Evolutionary conservation across 2,329 filamentous ascomycete species (phyloP).

Genomic region (Phaeosphaeria sp.): DNA sequence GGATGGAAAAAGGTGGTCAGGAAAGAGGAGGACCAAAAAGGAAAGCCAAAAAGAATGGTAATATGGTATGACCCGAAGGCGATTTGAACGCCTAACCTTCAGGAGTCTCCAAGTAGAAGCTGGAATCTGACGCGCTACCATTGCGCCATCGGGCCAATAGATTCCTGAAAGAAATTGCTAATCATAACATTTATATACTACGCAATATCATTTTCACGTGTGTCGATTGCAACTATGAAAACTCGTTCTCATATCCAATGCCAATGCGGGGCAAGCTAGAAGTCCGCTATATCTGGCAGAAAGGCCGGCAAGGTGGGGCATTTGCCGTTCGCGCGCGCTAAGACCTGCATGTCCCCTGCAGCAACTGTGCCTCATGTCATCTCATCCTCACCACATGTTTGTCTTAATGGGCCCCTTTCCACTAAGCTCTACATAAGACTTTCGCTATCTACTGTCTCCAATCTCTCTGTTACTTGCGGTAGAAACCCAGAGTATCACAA

Average conservation of each 20-base stretch:
- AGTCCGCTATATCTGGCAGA: not conserved
- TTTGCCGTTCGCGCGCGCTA: not conserved
- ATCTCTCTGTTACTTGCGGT: not conserved
- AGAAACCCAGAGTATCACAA: not conserved
- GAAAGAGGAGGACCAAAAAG: no score
- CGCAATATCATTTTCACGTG: not conserved
- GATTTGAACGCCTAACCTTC: conserved; percentile 19
- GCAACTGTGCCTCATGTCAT: not conserved
- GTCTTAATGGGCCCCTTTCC: not conserved
- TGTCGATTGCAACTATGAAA: not conserved
- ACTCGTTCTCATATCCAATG: not conserved
- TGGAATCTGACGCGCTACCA: conserved; percentile 23
- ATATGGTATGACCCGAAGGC: conserved; percentile 3
- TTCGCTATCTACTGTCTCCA: not conserved
- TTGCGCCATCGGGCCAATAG: conserved; percentile 10
- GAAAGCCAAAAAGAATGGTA: not conserved
- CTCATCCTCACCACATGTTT: not conserved
- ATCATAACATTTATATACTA: not conserved
- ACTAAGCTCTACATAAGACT: not conserved
- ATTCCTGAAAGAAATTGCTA: not conserved
- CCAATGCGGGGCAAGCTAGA: not conserved
- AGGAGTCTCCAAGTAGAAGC: conserved; percentile 7
- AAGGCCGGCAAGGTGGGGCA: not conserved
- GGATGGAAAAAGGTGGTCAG: no score
- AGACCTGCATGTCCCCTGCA: not conserved